Percentiles rank a stretch among this genome's conserved stretches.
These are phyloP conservation scores for Viola pubescens DNA, from an alignment of 441 rosid species.

Conservation along the genomic window DNA sequence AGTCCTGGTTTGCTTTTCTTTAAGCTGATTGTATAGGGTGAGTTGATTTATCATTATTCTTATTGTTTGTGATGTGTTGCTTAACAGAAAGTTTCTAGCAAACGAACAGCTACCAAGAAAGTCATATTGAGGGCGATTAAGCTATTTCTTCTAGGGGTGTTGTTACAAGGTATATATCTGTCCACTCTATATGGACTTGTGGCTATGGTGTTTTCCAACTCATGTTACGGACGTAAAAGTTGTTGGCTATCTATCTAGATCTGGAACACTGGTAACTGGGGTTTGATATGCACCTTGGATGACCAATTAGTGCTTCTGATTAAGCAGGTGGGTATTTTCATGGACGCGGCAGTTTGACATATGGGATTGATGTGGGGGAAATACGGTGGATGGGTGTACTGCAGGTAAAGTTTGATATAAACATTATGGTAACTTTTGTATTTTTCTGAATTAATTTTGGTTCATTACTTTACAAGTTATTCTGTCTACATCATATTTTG, in stretches of 20 bases:
- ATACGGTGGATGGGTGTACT: constrained; percentile 56
- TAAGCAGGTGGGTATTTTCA: constrained; percentile 50
- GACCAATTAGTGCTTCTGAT: constrained; percentile 1
- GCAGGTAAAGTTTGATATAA: constrained; percentile 29
- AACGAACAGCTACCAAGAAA: constrained; percentile 39
- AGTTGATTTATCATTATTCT: not conserved
- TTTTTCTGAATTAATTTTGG: too few species aligned
- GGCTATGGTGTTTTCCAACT: not conserved
- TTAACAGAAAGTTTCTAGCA: constrained; percentile 42
- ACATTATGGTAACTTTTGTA: not conserved
- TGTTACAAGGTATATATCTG: constrained; percentile 44
- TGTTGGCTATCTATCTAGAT: not conserved
- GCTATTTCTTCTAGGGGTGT: constrained; percentile 42
- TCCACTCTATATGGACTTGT: not conserved
- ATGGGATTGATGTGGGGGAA: constrained; percentile 47
- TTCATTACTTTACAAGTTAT: too few species aligned
- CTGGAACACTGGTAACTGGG: not conserved
- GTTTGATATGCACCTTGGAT: constrained; percentile 4
- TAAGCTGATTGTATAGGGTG: not conserved
- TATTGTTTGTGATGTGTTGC: not conserved
- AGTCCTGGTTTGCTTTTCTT: not conserved
- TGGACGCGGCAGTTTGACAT: constrained; percentile 40
- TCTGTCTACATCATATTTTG: too few species aligned
- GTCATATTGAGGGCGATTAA: constrained; percentile 35
- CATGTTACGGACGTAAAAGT: not conserved